These are phyloP conservation scores for Chalciporus pseudorubinellus DNA, from an alignment of 768 basidiomycete genomes.

Conservation along the genomic window DNA sequence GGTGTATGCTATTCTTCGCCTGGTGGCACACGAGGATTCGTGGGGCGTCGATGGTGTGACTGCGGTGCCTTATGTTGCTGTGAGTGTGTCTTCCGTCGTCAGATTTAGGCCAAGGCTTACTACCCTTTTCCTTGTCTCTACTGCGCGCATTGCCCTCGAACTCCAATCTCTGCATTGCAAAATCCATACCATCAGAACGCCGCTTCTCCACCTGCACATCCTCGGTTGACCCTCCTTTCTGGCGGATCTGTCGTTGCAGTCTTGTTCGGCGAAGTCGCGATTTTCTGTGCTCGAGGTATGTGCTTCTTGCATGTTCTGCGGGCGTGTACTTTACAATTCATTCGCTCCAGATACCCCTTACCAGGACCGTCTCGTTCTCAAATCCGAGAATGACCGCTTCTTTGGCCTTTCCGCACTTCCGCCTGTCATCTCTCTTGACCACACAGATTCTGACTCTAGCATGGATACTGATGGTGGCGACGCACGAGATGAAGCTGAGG, in stretches of 20 bases:
- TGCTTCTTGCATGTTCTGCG: background rate
- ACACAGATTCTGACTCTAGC: slow-evolving; percentile 12
- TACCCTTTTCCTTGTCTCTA: background rate
- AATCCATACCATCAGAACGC: slow-evolving; percentile 45
- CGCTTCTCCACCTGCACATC: slow-evolving; percentile 68
- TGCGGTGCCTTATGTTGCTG: slow-evolving; percentile 74
- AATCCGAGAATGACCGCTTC: slow-evolving; percentile 64
- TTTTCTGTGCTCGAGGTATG: slow-evolving; percentile 65
- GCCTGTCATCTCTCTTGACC: slow-evolving; percentile 19
- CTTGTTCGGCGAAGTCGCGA: slow-evolving; percentile 76
- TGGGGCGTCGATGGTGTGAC: slow-evolving; percentile 39
- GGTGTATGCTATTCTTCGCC: slow-evolving; percentile 59
- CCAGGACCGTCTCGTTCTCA: slow-evolving; percentile 69
- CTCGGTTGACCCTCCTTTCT: slow-evolving; percentile 59
- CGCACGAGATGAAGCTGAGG: slow-evolving; percentile 13
- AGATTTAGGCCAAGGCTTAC: background rate
- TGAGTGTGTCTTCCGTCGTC: slow-evolving; percentile 35
- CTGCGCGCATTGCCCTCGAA: background rate
- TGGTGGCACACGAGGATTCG: slow-evolving; percentile 33
- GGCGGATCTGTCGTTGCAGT: slow-evolving; percentile 58
- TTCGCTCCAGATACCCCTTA: slow-evolving; percentile 58
- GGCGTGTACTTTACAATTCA: background rate
- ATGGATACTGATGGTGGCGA: slow-evolving; percentile 10
- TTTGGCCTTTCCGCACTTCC: slow-evolving; percentile 61
- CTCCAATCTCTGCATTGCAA: background rate